These are phyloP conservation scores for Inonotus obliquus DNA, from an alignment of 1,284 basidiomycete species.

Conservation along the genomic window DNA sequence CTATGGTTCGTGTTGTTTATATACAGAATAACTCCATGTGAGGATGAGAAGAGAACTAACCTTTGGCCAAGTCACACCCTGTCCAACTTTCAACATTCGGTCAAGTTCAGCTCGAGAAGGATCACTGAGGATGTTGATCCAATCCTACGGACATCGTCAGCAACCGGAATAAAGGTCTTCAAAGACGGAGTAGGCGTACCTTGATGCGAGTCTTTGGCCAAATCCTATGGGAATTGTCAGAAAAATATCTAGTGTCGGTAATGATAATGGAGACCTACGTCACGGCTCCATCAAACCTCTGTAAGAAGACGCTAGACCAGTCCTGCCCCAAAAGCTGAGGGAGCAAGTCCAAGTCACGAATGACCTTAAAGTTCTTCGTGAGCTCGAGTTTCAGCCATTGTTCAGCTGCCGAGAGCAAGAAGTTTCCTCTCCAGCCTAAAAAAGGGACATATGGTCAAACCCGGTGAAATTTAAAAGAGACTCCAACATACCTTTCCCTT, in stretches of 20 bases:
- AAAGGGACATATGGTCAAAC: background rate
- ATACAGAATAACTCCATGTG: background rate
- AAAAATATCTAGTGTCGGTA: slow-evolving; percentile 25
- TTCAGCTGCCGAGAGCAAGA: slow-evolving; percentile 86
- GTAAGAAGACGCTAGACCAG: slow-evolving; percentile 92
- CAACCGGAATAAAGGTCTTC: slow-evolving; percentile 9
- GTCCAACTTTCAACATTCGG: slow-evolving; percentile 81
- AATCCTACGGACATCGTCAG: slow-evolving; percentile 50
- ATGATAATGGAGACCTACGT: slow-evolving; percentile 50
- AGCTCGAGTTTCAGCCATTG: slow-evolving; percentile 93
- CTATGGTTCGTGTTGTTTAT: slow-evolving; percentile 33
- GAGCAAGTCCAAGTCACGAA: slow-evolving; percentile 87
- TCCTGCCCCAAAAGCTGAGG: slow-evolving; percentile 89
- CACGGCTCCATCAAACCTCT: slow-evolving; percentile 79
- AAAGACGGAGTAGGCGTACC: slow-evolving; percentile 37
- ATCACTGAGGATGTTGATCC: slow-evolving; percentile 81
- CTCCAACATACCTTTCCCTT: slow-evolving; percentile 46
- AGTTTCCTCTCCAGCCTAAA: slow-evolving; percentile 92
- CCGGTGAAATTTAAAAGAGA: background rate
- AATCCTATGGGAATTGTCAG: slow-evolving; percentile 48
- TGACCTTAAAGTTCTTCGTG: slow-evolving; percentile 95
- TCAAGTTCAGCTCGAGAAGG: slow-evolving; percentile 75
- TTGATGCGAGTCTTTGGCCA: slow-evolving; percentile 79
- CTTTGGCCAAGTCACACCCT: slow-evolving; percentile 95
- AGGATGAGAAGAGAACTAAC: slow-evolving; percentile 36